Evolutionary conservation across 805 yeast genomes (phyloP).

Genomic region (Gaillardinia entomophila): DNA sequence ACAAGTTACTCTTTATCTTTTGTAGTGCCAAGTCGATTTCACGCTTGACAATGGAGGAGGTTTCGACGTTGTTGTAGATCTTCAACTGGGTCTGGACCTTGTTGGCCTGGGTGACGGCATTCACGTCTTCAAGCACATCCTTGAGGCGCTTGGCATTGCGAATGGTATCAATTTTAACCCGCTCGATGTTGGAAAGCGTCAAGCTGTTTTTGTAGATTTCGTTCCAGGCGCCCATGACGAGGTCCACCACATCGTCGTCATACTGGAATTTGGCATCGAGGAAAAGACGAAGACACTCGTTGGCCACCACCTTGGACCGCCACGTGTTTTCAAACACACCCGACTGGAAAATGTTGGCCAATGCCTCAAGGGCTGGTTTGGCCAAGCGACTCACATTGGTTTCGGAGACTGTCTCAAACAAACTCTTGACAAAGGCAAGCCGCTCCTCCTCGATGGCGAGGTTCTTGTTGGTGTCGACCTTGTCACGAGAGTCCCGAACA

Average conservation of each 20-base stretch:
- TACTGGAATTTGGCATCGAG: slow-evolving; percentile 5
- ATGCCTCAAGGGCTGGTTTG: neutral
- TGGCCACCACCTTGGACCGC: slow-evolving; percentile 49
- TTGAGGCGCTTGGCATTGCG: slow-evolving; percentile 21
- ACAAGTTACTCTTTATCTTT: neutral
- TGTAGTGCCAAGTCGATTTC: slow-evolving; percentile 6
- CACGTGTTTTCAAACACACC: slow-evolving; percentile 43
- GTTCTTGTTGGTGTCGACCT: slow-evolving; percentile 35
- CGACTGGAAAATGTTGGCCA: slow-evolving; percentile 17
- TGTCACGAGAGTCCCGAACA: slow-evolving; percentile 3
- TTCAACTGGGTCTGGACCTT: slow-evolving; percentile 9
- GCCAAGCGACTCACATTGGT: slow-evolving; percentile 1
- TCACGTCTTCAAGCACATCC: slow-evolving; percentile 9
- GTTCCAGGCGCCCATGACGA: slow-evolving; percentile 20
- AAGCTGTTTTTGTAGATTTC: slow-evolving; percentile 23
- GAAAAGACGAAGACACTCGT: slow-evolving; percentile 31
- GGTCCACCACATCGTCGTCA: slow-evolving; percentile 3
- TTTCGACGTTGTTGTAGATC: slow-evolving; percentile 10
- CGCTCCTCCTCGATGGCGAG: slow-evolving; percentile 46
- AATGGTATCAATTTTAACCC: slow-evolving; percentile 49
- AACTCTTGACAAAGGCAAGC: slow-evolving; percentile 27
- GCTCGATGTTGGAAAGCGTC: slow-evolving; percentile 44
- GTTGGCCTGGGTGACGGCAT: slow-evolving; percentile 7
- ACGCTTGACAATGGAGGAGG: slow-evolving; percentile 11
- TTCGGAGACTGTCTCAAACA: slow-evolving; percentile 26